Conservation (phyloP, 1,139 yeast species). For the Hyphopichia burtonii region DNA sequence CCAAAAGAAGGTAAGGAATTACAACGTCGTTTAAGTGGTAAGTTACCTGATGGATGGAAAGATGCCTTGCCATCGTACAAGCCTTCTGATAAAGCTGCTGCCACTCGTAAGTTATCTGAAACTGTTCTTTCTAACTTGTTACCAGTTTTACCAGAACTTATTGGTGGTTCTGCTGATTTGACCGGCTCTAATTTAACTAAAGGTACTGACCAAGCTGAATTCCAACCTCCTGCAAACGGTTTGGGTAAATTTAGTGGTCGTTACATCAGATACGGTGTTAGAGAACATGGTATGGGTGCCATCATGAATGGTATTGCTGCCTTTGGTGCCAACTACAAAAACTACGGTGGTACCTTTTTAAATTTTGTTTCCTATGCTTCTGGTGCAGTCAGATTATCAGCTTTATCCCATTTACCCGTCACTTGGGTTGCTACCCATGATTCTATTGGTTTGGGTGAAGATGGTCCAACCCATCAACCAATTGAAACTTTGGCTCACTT, state of each 20-base stretch:
- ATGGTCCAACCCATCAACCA: slow-evolving; percentile 99
- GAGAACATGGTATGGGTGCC: slow-evolving; percentile 99
- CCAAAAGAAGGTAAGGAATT: slow-evolving; percentile 82
- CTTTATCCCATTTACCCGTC: slow-evolving; percentile 89
- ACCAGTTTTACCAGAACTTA: slow-evolving; percentile 75
- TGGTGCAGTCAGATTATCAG: slow-evolving; percentile 95
- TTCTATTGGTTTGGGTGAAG: slow-evolving; percentile 99
- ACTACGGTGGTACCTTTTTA: slow-evolving; percentile 97
- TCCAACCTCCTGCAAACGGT: slow-evolving; percentile 84
- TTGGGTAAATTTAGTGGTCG: slow-evolving; percentile 91
- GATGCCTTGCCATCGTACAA: slow-evolving; percentile 76
- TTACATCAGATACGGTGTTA: slow-evolving; percentile 96
- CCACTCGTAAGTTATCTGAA: slow-evolving; percentile 95
- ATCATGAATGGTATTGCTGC: slow-evolving; percentile 97
- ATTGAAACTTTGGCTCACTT: slow-evolving; percentile 97
- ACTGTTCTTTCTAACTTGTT: slow-evolving; percentile 66
- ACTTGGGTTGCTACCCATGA: slow-evolving; percentile 99
- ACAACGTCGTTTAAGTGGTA: slow-evolving; percentile 74
- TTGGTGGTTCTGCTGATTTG: slow-evolving; percentile 98
- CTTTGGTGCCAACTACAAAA: slow-evolving; percentile 87
- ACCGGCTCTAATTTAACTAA: slow-evolving; percentile 97
- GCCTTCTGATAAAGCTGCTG: slow-evolving; percentile 76
- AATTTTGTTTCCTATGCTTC: slow-evolving; percentile 98
- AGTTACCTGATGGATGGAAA: slow-evolving; percentile 86
- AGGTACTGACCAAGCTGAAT: slow-evolving; percentile 79